Conservation (phyloP, 768 basidiomycete species). For the Sarcodon sp. region DNA sequence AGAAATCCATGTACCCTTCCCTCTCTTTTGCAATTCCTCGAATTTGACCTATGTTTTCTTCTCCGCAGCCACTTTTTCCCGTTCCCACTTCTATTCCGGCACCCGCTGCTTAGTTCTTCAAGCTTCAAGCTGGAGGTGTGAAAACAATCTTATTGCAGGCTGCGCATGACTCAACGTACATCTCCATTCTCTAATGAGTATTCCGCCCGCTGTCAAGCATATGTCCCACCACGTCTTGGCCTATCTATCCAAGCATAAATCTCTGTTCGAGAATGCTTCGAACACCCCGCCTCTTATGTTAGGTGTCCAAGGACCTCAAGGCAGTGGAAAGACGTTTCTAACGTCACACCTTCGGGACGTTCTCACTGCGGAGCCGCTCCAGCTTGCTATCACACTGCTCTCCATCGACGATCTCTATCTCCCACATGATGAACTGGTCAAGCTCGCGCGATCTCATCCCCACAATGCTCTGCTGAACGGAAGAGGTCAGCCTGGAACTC, state of each 20-base stretch:
- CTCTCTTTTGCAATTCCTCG: too few species aligned
- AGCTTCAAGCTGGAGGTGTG: too few species aligned
- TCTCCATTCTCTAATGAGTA: not conserved
- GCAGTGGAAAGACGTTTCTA: slow-evolving; percentile 83
- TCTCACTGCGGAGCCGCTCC: slow-evolving; percentile 27
- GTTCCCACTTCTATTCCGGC: too few species aligned
- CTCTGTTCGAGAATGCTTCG: slow-evolving; percentile 5
- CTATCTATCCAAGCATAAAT: slow-evolving; percentile 21
- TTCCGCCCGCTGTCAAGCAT: slow-evolving; percentile 21
- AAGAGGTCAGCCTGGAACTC: slow-evolving; percentile 89
- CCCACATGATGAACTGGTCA: slow-evolving; percentile 44
- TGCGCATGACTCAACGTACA: too few species aligned
- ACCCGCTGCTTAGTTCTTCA: too few species aligned
- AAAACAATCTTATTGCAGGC: too few species aligned
- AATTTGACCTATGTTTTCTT: too few species aligned
- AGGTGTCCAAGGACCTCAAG: slow-evolving; percentile 88
- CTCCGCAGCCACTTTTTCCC: too few species aligned
- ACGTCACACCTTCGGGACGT: slow-evolving; percentile 38
- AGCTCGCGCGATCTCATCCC: slow-evolving; percentile 41
- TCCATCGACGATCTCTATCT: slow-evolving; percentile 86
- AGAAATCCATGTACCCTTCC: too few species aligned
- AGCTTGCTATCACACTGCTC: slow-evolving; percentile 45
- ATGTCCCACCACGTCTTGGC: slow-evolving; percentile 26
- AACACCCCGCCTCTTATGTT: slow-evolving; percentile 55
- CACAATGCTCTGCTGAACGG: slow-evolving; percentile 61